Percentiles rank a stretch among this genome's conserved stretches.
phyloP scores from a whole-genome alignment of 108 stramenopile genomes.

The Parmales sp. region DNA sequence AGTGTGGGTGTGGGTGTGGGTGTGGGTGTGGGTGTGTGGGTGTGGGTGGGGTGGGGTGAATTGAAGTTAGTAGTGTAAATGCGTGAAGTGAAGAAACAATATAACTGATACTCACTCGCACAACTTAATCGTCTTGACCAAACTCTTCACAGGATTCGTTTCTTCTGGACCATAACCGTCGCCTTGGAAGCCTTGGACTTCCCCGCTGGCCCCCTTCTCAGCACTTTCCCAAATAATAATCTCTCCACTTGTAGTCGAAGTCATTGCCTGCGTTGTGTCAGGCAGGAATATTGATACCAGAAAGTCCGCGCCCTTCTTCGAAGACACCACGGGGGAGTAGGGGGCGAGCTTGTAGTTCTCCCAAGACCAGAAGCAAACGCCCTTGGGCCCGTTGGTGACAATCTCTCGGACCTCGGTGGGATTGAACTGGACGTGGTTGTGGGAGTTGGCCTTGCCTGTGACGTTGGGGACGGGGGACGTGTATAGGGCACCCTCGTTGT shows the following conservation, averaged over 20 bases:
- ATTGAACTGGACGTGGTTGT: constrained; percentile 25
- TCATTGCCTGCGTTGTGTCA: constrained; percentile 27
- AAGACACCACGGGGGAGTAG: constrained; percentile 22
- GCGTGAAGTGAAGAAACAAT: too few species aligned
- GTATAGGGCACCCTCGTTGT: constrained; percentile 25
- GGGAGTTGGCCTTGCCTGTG: not conserved
- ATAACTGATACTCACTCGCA: not conserved
- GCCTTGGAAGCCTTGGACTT: not conserved
- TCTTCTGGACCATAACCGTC: not conserved
- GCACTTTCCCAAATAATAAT: constrained; percentile 30
- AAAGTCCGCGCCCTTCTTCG: constrained; percentile 15
- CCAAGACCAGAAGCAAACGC: constrained; percentile 44
- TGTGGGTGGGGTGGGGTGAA: not conserved
- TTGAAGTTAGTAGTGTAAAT: too few species aligned
- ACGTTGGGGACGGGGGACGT: constrained; percentile 12
- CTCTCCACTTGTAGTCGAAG: constrained; percentile 34
- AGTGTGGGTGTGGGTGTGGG: not conserved
- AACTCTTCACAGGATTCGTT: not conserved
- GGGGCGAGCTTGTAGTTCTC: constrained; percentile 20
- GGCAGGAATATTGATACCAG: constrained; percentile 31
- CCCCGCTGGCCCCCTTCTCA: not conserved
- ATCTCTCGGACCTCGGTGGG: constrained; percentile 18
- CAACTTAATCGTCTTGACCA: not conserved
- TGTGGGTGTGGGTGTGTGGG: not conserved
- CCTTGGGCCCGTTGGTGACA: constrained; percentile 31